phyloP scores from a whole-genome alignment of 129 eudicot genomes.

The Flaveria ramosissima region DNA sequence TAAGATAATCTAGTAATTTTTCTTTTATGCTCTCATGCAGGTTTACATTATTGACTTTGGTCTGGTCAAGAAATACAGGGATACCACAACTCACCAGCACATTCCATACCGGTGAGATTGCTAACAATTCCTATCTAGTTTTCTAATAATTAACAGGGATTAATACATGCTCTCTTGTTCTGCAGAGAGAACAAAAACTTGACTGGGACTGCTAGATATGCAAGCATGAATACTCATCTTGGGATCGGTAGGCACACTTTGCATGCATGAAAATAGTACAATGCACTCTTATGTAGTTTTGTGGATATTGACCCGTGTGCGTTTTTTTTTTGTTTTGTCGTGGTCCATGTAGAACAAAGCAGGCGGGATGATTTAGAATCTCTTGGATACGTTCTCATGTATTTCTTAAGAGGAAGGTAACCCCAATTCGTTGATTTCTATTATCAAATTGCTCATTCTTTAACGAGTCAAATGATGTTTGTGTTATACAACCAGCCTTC shows the following conservation, averaged over 20 bases:
- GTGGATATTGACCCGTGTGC: constrained; percentile 13
- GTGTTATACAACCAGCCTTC: constrained; percentile 59
- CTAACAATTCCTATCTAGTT: constrained; percentile 1
- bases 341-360: constrained; percentile 70
- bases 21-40: constrained; percentile 38
- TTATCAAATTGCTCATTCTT: constrained; percentile 12
- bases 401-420: constrained; percentile 91
- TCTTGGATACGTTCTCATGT: constrained; percentile 91
- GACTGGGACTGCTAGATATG: constrained; percentile 97
- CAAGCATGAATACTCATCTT: constrained; percentile 91
- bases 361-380: constrained; percentile 94
- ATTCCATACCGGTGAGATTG: constrained; percentile 83
- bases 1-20: constrained; percentile 2
- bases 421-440: neutral
- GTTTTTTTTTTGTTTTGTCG: constrained; percentile 11
- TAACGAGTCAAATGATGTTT: constrained; percentile 30
- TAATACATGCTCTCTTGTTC: neutral
- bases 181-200: constrained; percentile 92
- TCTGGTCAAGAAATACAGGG: constrained; percentile 84
- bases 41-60: constrained; percentile 92
- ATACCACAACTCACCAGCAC: constrained; percentile 82
- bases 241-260: constrained; percentile 66
- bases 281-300: constrained; percentile 1
- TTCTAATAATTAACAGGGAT: neutral
- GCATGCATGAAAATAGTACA: neutral